Evolutionary conservation across 768 basidiomycete genomes (phyloP).

Genomic region (Trametes cingulata): DNA sequence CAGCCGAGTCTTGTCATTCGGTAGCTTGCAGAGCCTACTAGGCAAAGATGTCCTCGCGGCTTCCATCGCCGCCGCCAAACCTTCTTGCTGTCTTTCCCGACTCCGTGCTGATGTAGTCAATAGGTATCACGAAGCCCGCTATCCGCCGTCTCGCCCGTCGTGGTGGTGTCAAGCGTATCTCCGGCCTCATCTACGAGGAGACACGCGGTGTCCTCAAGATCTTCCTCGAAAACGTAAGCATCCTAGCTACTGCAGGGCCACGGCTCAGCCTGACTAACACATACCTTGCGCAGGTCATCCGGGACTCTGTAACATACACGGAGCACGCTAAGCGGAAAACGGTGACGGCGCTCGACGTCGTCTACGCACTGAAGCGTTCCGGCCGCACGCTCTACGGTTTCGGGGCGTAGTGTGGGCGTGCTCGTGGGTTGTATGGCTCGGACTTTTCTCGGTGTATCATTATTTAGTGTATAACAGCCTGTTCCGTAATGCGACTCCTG

Average conservation of each 20-base stretch:
- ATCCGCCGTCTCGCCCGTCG: conserved; percentile 64
- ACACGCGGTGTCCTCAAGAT: conserved; percentile 65
- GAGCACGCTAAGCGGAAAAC: conserved; percentile 64
- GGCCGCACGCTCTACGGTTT: conserved; percentile 60
- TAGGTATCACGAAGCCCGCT: conserved; percentile 63
- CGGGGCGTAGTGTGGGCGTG: conserved; percentile 38
- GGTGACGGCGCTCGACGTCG: conserved; percentile 50
- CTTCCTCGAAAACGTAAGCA: conserved; percentile 44
- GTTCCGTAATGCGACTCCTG: conserved; percentile 9
- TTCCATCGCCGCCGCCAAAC: no score
- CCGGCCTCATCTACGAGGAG: conserved; percentile 64
- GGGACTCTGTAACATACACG: conserved; percentile 70
- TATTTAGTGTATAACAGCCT: conserved; percentile 33
- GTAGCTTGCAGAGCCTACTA: background rate
- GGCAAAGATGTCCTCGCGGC: no score
- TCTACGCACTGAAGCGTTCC: conserved; percentile 48
- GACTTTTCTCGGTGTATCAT: conserved; percentile 32
- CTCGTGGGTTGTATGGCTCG: conserved; percentile 19
- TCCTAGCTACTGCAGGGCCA: background rate
- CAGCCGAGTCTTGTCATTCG: background rate
- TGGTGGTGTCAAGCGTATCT: conserved; percentile 68
- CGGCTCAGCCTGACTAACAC: background rate
- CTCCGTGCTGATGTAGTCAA: background rate
- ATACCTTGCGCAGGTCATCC: conserved; percentile 43
- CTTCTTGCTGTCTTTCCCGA: no score